A percentile compares a stretch with the other conserved stretches of the same genome.
phyloP scores from a whole-genome alignment of 805 yeast species.

The Wickerhamiella dianesei region DNA sequence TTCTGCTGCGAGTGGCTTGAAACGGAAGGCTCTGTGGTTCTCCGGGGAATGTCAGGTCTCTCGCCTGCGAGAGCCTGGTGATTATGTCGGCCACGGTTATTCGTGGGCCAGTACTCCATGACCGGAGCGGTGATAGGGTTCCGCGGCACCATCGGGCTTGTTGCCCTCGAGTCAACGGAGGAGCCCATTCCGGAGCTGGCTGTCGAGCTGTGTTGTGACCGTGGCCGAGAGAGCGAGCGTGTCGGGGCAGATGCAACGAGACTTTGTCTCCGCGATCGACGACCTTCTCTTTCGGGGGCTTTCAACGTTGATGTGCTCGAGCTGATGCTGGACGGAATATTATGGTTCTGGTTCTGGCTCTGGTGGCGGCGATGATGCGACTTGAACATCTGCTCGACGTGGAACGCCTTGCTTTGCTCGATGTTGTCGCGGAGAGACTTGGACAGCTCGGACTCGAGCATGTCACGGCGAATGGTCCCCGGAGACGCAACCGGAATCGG shows the following conservation, averaged over 20 bases:
- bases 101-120: not conserved
- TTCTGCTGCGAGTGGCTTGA: not conserved
- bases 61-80: not conserved
- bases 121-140: not conserved
- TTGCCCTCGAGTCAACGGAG: not conserved
- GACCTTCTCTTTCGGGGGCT: not conserved
- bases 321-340: not conserved
- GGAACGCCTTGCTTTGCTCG: slow-evolving; percentile 9
- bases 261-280: slow-evolving; percentile 1
- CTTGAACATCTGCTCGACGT: slow-evolving; percentile 9
- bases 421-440: slow-evolving; percentile 10
- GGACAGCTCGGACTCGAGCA: slow-evolving; percentile 10
- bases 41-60: slow-evolving; percentile 14
- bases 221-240: not conserved
- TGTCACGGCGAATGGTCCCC: slow-evolving; percentile 4
- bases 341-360: not conserved
- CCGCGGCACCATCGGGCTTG: not conserved
- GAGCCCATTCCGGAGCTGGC: not conserved
- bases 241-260: not conserved
- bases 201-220: not conserved
- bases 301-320: slow-evolving; percentile 2
- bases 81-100: not conserved
- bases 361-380: not conserved
- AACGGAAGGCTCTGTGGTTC: slow-evolving; percentile 10
- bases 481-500: slow-evolving; percentile 8